phyloP scores from a whole-genome alignment of 805 yeast species.

The Zygosaccharomyces rouxii region DNA sequence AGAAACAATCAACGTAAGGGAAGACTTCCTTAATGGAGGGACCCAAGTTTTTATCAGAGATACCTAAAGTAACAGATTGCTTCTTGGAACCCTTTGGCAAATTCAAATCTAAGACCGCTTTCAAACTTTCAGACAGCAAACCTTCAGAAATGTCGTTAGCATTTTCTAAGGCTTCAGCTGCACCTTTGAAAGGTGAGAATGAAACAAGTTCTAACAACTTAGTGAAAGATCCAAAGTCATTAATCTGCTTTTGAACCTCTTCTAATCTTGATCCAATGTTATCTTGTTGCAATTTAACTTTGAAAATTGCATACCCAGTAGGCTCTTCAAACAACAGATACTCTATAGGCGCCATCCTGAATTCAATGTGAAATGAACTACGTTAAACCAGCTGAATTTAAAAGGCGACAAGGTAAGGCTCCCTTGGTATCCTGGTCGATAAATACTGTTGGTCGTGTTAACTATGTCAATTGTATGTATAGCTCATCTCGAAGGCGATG shows the following conservation, averaged over 20 bases:
- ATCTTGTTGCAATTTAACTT: constrained; percentile 90
- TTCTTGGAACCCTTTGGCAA: constrained; percentile 69
- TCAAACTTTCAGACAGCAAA: constrained; percentile 86
- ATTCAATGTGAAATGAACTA: background rate
- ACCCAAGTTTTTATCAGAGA: constrained; percentile 92
- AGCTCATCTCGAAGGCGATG: background rate
- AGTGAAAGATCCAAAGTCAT: constrained; percentile 81
- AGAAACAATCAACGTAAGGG: constrained; percentile 83
- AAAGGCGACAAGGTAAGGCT: background rate
- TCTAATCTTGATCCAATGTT: constrained; percentile 85
- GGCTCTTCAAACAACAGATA: constrained; percentile 96
- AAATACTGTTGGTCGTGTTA: background rate
- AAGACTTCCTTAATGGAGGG: constrained; percentile 91
- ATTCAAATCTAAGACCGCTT: constrained; percentile 83
- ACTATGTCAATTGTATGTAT: background rate
- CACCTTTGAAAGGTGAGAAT: constrained; percentile 98
- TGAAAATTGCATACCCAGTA: constrained; percentile 95
- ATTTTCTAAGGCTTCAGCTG: constrained; percentile 97
- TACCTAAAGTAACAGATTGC: constrained; percentile 70
- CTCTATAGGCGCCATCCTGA: constrained; percentile 66
- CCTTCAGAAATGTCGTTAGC: constrained; percentile 98
- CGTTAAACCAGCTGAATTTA: background rate
- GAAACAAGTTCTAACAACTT: constrained; percentile 90
- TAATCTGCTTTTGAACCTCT: constrained; percentile 89
- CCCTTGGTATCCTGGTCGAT: background rate